phyloP scores from a whole-genome alignment of 495 filamentous ascomycete genomes.

The Penicillium parvum region DNA sequence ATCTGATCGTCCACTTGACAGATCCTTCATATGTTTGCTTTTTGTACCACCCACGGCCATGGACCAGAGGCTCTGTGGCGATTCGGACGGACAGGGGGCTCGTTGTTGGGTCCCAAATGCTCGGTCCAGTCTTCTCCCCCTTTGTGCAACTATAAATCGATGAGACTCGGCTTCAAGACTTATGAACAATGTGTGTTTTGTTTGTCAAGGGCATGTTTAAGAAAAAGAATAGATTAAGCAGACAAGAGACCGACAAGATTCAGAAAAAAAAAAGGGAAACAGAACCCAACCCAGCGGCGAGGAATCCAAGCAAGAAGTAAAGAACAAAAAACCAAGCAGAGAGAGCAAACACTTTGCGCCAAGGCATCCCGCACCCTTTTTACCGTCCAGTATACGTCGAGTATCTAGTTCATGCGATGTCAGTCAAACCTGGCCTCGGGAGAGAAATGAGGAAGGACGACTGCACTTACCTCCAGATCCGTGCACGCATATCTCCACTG shows the following conservation, averaged over 20 bases:
- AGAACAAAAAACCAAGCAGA: constrained; percentile 15
- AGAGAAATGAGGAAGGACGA: background rate
- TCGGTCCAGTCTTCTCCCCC: background rate
- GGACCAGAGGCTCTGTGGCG: constrained; percentile 16
- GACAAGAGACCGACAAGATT: constrained; percentile 1
- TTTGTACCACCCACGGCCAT: background rate
- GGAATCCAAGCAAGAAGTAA: constrained; percentile 17
- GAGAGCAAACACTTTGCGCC: constrained; percentile 37
- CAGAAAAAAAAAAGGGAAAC: constrained; percentile 3
- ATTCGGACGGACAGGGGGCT: constrained; percentile 20
- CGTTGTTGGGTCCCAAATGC: constrained; percentile 2
- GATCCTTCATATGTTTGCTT: background rate
- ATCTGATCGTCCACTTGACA: constrained; percentile 8
- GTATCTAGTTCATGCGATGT: constrained; percentile 32
- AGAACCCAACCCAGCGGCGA: constrained; percentile 17
- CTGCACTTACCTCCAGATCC: constrained; percentile 74
- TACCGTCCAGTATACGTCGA: constrained; percentile 44
- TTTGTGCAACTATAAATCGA: background rate
- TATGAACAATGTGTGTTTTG: constrained; percentile 9
- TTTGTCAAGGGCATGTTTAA: background rate
- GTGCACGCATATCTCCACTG: constrained; percentile 83
- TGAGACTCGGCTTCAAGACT: no score
- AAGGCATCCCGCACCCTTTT: constrained; percentile 34
- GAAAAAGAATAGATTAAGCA: background rate
- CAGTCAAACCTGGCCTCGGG: background rate